Conservation (phyloP, 192 early-diverging fungal genomes). For the Coemansia sp. region DNA sequence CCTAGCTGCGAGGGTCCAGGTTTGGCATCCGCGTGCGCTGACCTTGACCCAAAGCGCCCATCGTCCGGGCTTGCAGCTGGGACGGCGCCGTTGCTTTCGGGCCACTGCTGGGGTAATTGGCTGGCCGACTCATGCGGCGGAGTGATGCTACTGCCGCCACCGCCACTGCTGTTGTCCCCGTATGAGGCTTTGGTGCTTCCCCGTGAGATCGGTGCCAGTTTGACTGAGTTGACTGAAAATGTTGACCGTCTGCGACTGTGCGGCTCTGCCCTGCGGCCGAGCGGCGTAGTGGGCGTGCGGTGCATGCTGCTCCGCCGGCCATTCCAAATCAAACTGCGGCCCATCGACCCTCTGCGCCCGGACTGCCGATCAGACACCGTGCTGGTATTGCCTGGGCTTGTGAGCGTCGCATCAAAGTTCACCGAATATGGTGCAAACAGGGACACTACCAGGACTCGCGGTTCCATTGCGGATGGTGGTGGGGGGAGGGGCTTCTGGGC, state of each 20-base stretch:
- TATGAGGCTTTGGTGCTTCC: constrained; percentile 18
- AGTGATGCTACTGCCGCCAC: constrained; percentile 1
- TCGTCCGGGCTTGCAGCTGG: background rate
- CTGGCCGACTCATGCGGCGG: constrained; percentile 11
- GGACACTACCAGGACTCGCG: constrained; percentile 68
- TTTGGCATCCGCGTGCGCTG: constrained; percentile 3
- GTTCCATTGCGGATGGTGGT: constrained; percentile 26
- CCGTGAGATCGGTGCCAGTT: constrained; percentile 50
- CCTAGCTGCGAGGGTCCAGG: constrained; percentile 48
- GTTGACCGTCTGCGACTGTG: constrained; percentile 52
- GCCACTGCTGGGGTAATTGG: constrained; percentile 14
- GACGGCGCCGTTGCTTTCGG: constrained; percentile 11
- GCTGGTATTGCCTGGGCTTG: constrained; percentile 12
- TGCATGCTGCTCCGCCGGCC: constrained; percentile 54
- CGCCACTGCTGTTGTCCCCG: too few relatives aligned
- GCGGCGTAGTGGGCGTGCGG: constrained; percentile 48
- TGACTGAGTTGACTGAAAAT: constrained; percentile 40
- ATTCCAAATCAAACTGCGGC: constrained; percentile 46
- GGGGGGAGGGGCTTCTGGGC: background rate
- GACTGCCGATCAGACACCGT: constrained; percentile 25
- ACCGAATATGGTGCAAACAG: constrained; percentile 75
- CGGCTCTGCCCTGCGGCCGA: constrained; percentile 48
- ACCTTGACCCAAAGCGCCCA: background rate
- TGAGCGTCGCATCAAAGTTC: constrained; percentile 53
- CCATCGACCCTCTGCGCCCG: constrained; percentile 32